A percentile compares a stretch with the other conserved stretches of the same genome.
These are phyloP conservation scores for Coccinonectria pachysandricola DNA, from an alignment of 2,329 filamentous ascomycete species.

Conservation along the genomic window DNA sequence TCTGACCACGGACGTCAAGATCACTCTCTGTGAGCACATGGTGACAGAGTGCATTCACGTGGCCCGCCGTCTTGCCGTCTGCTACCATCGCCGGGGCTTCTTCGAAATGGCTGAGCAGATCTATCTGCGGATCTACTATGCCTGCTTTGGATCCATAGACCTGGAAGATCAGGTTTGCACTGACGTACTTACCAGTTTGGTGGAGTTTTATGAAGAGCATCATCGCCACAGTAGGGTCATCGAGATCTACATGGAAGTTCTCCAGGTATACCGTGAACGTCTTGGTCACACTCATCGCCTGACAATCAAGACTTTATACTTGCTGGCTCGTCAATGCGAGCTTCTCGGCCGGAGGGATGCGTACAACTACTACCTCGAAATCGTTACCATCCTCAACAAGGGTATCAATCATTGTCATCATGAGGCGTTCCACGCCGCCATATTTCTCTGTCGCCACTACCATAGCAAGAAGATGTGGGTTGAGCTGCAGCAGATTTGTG, in stretches of 20 bases:
- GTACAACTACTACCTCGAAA: constrained; percentile 27
- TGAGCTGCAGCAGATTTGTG: constrained; percentile 35
- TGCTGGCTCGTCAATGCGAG: constrained; percentile 13
- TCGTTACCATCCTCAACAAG: constrained; percentile 24
- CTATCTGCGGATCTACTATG: constrained; percentile 27
- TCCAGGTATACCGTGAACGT: constrained; percentile 22
- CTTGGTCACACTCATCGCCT: constrained; percentile 19
- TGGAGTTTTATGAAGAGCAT: constrained; percentile 25
- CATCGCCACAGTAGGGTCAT: constrained; percentile 29
- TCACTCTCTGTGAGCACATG: constrained; percentile 22
- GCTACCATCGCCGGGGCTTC: constrained; percentile 24
- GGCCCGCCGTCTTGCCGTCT: constrained; percentile 24
- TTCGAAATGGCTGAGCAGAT: constrained; percentile 29
- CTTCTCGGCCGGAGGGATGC: constrained; percentile 22
- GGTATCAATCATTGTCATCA: constrained; percentile 23
- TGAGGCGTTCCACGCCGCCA: constrained; percentile 34
- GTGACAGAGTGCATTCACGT: constrained; percentile 23
- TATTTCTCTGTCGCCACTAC: constrained; percentile 34
- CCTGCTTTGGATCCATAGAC: constrained; percentile 21
- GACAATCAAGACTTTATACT: constrained; percentile 26
- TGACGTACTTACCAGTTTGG: constrained; percentile 18
- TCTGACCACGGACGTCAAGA: constrained; percentile 19
- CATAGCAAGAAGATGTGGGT: constrained; percentile 33
- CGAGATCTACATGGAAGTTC: constrained; percentile 24
- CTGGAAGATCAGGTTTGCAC: constrained; percentile 21